These are phyloP conservation scores for Kodamaea kakaduensis DNA, from an alignment of 805 yeast genomes.

Conservation along the genomic window DNA sequence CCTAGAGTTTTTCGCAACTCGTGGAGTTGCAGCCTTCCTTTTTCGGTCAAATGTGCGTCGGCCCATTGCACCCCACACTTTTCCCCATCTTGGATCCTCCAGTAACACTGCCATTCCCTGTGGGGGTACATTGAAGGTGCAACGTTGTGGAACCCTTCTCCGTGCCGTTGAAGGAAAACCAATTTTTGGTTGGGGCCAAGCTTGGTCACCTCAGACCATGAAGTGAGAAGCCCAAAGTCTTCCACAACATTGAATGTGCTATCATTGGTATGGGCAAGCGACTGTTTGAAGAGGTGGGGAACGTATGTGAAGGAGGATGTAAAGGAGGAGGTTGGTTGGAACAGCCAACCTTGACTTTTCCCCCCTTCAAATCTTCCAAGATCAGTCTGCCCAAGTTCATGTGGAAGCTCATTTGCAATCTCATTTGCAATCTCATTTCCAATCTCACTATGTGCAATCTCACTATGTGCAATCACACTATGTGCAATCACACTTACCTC, in stretches of 20 bases:
- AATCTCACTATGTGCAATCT: too few species aligned
- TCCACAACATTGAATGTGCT: slow-evolving; percentile 4
- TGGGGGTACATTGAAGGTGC: slow-evolving; percentile 16
- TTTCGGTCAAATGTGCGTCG: slow-evolving; percentile 27
- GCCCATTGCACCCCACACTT: slow-evolving; percentile 22
- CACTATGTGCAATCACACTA: too few species aligned
- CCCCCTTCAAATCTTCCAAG: too few species aligned
- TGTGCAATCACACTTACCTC: too few species aligned
- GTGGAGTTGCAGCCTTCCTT: slow-evolving; percentile 19
- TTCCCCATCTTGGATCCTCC: slow-evolving; percentile 21
- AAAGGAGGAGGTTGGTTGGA: too few species aligned
- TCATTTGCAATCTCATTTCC: too few species aligned
- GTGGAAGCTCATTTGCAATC: too few species aligned
- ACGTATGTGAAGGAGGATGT: too few species aligned
- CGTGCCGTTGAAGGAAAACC: slow-evolving; percentile 30
- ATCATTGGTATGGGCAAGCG: slow-evolving; percentile 12
- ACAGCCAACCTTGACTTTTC: too few species aligned
- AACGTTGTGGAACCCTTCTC: slow-evolving; percentile 32
- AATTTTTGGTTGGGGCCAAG: slow-evolving; percentile 17
- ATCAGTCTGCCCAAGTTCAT: too few species aligned
- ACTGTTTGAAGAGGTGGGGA: slow-evolving; percentile 23
- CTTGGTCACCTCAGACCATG: slow-evolving; percentile 22
- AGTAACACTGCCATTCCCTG: slow-evolving; percentile 25
- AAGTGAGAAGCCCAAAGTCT: slow-evolving; percentile 22
- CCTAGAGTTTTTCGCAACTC: slow-evolving; percentile 7